These are phyloP conservation scores for Podospora comata DNA, from an alignment of 495 filamentous ascomycete species.

Conservation along the genomic window DNA sequence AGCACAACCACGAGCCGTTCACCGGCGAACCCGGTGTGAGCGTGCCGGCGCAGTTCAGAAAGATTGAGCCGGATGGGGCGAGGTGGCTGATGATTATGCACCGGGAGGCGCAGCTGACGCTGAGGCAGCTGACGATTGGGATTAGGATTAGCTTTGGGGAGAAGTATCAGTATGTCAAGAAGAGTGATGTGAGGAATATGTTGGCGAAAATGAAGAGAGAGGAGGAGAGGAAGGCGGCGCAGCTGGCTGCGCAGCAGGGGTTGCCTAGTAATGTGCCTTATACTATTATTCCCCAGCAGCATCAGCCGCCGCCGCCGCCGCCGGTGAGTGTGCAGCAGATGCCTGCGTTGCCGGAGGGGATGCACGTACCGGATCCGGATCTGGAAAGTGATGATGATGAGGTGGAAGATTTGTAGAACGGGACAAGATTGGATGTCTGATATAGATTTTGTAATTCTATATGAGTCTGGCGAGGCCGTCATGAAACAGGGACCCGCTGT, in stretches of 20 bases:
- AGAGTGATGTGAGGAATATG: conserved; percentile 35
- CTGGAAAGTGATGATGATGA: conserved; percentile 32
- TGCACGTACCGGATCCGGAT: conserved; percentile 38
- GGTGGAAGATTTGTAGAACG: conserved; percentile 3
- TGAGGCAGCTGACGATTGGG: conserved; percentile 37
- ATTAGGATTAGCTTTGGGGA: conserved; percentile 37
- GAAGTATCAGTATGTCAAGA: conserved; percentile 41
- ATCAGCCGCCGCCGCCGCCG: conserved; percentile 30
- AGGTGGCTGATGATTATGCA: conserved; percentile 40
- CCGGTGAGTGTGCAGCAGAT: conserved; percentile 26
- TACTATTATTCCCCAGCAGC: conserved; percentile 30
- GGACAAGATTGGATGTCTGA: neutral
- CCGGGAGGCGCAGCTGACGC: conserved; percentile 33
- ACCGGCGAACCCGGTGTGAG: conserved; percentile 32
- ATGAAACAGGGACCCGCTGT: too few relatives aligned
- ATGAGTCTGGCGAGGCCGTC: too few relatives aligned
- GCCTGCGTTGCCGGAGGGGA: conserved; percentile 28
- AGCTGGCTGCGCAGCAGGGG: conserved; percentile 21
- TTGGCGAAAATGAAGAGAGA: conserved; percentile 38
- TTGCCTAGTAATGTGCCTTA: conserved; percentile 28
- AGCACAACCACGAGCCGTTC: conserved; percentile 40
- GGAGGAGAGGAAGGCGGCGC: conserved; percentile 32
- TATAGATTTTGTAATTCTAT: neutral
- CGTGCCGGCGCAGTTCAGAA: conserved; percentile 37
- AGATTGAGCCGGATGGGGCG: conserved; percentile 35